Evolutionary conservation across 192 early-diverging fungal species (phyloP), one percentile per base, ranked within the genome.

Genomic region (Podila minutissima): DNA sequence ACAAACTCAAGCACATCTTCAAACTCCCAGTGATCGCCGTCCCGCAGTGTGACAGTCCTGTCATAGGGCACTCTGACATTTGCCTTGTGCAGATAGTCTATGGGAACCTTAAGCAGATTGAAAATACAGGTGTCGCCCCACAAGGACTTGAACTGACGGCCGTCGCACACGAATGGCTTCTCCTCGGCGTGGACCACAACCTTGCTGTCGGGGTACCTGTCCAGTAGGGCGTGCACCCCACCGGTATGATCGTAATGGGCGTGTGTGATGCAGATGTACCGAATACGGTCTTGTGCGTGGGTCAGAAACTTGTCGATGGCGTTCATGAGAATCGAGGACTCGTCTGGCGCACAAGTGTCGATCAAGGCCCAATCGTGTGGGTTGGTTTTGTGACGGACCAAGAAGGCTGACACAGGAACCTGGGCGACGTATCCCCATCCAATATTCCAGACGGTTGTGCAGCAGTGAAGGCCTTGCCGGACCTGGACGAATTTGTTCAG

Each of bases 191-290:
- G 75, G 11, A 84, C 71, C 9, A 84, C 72, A 15, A 67, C 67
- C 64, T 79, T 84, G 41, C 66, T 26, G 11, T 67, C 68, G 7
- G 71, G 62, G 66, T 84, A 79, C 41, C 74, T 78, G 35, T 74
- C 60, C 38, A 84, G 49, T 35, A 79, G 62, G 12, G 65, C 69
- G 4, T 67, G 59, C 3, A 62, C 31, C 11, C 72, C 75, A n/a
- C 68, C 83, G 6, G 83, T 84, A 35, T 84, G 83, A 50, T 84
- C 83, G 53, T 72, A 53, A 31, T 84, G 83, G 15, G 38, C 72
- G 24, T 84, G 83, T 0, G 75, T 84, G 66, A 84, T 68, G 22
- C 68, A 78, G 26, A 84, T 67, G 55, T 72, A 84, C 1, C 76
- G 75, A 20, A 84, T 59, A 3, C 55, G 46, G 62, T 79, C 75